phyloP scores from a whole-genome alignment of 768 basidiomycete species.

The Hericium rajendrae region DNA sequence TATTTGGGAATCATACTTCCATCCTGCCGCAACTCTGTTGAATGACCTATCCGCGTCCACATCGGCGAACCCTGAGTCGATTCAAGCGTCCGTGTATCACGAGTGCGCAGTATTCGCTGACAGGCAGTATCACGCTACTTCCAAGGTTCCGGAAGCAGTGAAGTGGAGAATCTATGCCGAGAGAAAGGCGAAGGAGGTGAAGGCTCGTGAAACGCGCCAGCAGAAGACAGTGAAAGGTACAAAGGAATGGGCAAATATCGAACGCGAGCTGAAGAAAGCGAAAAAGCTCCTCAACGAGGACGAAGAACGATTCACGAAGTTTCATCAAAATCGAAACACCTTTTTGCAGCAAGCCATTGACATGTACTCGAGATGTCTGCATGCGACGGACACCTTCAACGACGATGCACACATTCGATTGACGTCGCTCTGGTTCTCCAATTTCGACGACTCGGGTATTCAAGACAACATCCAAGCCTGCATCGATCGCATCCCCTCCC shows the following conservation, averaged over 20 bases:
- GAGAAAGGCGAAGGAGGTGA: constrained; percentile 65
- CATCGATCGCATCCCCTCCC: constrained; percentile 60
- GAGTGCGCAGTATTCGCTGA: constrained; percentile 88
- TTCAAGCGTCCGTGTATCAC: constrained; percentile 52
- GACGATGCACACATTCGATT: constrained; percentile 72
- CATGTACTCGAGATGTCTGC: constrained; percentile 78
- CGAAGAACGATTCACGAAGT: constrained; percentile 30
- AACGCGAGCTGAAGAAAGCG: constrained; percentile 33
- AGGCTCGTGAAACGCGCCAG: constrained; percentile 33
- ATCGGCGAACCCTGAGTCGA: constrained; percentile 6
- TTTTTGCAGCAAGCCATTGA: constrained; percentile 71
- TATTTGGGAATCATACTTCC: constrained; percentile 65
- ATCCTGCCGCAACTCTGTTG: constrained; percentile 39
- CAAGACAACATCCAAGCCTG: constrained; percentile 35
- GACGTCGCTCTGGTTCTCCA: constrained; percentile 87
- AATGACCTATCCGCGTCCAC: constrained; percentile 6
- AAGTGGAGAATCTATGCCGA: constrained; percentile 64
- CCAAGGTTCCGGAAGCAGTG: constrained; percentile 59
- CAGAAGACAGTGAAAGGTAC: constrained; percentile 14
- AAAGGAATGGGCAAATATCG: constrained; percentile 20
- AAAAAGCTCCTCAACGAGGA: constrained; percentile 46
- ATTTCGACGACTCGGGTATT: constrained; percentile 53
- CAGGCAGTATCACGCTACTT: constrained; percentile 65
- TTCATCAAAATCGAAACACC: constrained; percentile 34
- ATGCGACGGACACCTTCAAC: constrained; percentile 62